Conservation (phyloP, 148 eudicot species). For the Rhododendron mucronatum region DNA sequence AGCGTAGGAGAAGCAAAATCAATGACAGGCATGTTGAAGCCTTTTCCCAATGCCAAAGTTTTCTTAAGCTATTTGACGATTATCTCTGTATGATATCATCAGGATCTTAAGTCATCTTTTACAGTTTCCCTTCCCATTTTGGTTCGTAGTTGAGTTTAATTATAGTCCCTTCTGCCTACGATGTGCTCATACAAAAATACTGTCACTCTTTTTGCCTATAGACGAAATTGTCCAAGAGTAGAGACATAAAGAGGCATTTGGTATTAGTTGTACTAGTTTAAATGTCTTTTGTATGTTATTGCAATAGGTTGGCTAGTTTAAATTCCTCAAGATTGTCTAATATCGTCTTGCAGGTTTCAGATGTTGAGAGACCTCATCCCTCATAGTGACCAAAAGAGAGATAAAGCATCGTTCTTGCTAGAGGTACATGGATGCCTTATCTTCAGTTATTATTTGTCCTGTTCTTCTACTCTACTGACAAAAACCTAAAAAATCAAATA, state of each 20-base stretch:
- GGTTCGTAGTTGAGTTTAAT: neutral
- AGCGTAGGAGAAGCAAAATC: slow-evolving; percentile 92
- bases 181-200: neutral
- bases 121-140: neutral
- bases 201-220: neutral
- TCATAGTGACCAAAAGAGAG: slow-evolving; percentile 88
- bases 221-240: neutral
- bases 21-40: slow-evolving; percentile 84
- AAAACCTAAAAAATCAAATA: neutral
- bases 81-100: neutral
- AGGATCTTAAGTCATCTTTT: too few species aligned
- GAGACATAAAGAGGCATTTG: neutral
- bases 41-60: neutral
- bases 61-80: neutral
- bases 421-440: slow-evolving; percentile 42
- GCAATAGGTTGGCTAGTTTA: neutral
- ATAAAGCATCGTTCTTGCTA: slow-evolving; percentile 87
- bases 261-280: neutral
- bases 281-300: neutral
- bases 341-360: slow-evolving; percentile 62
- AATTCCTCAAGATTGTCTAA: neutral
- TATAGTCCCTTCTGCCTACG: neutral
- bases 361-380: slow-evolving; percentile 83
- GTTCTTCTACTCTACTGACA: neutral
- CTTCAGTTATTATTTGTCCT: neutral